Evolutionary conservation across 805 yeast species (phyloP).

Genomic region (Cyberlindnera mississippiensis): DNA sequence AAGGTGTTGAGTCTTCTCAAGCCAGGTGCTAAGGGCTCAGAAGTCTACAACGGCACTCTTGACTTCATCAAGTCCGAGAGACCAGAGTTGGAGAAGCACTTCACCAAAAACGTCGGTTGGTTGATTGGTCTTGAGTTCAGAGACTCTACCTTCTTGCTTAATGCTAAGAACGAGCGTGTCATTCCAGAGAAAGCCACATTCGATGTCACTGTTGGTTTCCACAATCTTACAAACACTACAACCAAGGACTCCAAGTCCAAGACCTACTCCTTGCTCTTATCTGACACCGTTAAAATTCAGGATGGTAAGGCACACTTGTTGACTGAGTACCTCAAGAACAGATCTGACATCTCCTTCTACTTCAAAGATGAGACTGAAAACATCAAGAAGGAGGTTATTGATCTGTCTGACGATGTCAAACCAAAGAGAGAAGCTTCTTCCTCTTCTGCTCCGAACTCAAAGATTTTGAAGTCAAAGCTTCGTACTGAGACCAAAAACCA

Average conservation of each 20-base stretch:
- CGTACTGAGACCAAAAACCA: conserved; percentile 71
- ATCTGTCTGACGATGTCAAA: conserved; percentile 36
- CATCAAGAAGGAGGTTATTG: conserved; percentile 35
- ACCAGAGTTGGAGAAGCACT: conserved; percentile 60
- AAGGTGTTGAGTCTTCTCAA: conserved; percentile 56
- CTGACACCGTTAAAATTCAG: conserved; percentile 77
- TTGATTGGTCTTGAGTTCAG: conserved; percentile 86
- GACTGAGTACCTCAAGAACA: conserved; percentile 68
- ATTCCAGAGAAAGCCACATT: conserved; percentile 72
- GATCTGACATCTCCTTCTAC: conserved; percentile 77
- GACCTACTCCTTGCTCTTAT: conserved; percentile 64
- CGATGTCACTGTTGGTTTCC: conserved; percentile 74
- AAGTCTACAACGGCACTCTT: conserved; percentile 61
- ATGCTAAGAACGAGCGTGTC: conserved; percentile 64
- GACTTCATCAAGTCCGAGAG: conserved; percentile 55
- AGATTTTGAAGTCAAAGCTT: conserved; percentile 71
- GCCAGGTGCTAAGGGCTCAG: conserved; percentile 60
- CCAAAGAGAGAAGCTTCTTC: conserved; percentile 29
- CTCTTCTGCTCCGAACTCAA: conserved; percentile 41
- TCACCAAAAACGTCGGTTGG: conserved; percentile 83
- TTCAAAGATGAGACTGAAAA: conserved; percentile 64
- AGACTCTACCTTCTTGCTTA: conserved; percentile 71
- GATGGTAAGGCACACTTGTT: conserved; percentile 54
- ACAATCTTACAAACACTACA: conserved; percentile 47
- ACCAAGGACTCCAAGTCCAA: conserved; percentile 47